Evolutionary conservation across 768 basidiomycete species (phyloP), one percentile per base, ranked within the genome.

Genomic region (Candolleomyces efflorescens): DNA sequence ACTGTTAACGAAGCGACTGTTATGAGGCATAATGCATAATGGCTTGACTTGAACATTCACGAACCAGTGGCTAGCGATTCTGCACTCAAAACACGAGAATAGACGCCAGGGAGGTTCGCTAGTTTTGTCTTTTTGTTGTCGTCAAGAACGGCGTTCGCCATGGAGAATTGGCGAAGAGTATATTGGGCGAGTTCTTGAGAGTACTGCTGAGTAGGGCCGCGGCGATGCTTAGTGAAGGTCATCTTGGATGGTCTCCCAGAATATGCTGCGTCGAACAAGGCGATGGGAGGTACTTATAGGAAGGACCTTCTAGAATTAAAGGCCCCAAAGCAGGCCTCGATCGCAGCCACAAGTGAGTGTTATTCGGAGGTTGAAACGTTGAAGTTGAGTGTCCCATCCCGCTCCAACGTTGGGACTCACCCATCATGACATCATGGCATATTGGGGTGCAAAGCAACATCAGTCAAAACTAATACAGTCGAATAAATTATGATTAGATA

Each of bases 121-220:
- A 75, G 68, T 6, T 73, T 71, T 23, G 62, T 68, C 13, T 61
- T 61, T 44, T 75, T 64, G 56, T 68, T 65, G 39, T 64, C 60
- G 62, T 70, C 70, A 24, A 75, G 64, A 11, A 62, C 63, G n/a
- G 67, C 54, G 26, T 45, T 68, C 27, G 80, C 80, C 3, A 69
- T 67, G 32, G 71, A 63, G 59, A 78, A 76, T 60, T 81, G 81
- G 61, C 73, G 74, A 23, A 77, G 67, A 24, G 81, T 82, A 63
- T 82, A 79, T 5, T 70, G 73, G 47, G 77, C 76, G 48, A 84
- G 73, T 50, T 79, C 73, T 60, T 77, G 73, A 18, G 80, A 78
- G 66, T 80, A 82, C 22, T 68, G 71, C 47, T 68, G 66, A 36
- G 53, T 54, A 18, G 71, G 69, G 23, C 71, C 73, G 13, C 58